Base-by-base conservation (phyloP, 1,139 yeast species). In the Dujonia santamariae region DNA sequence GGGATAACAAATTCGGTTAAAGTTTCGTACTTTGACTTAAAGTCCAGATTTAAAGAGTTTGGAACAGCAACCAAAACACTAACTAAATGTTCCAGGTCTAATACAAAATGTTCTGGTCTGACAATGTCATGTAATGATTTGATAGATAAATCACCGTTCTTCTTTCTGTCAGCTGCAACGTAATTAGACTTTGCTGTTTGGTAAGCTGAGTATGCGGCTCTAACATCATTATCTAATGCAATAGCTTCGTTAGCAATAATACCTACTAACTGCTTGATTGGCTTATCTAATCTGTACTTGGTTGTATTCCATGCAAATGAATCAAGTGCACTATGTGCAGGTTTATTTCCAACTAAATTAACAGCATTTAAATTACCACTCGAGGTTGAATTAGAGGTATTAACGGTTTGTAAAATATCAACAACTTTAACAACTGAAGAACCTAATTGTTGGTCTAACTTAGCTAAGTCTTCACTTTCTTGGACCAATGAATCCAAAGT, bases 31-130 rank as follows among this genome's bases (percentile, higher is more conserved):
- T 70, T 53, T 41, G 67, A 63, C 41, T 79, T 62, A 51, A 87
- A 92, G 30, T 78, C 85, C 36, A 69, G 61, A 40, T 72, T 68
- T 43, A 72, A 61, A 40, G 63, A 61, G 50, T 79, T 79, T 39
- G 98, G 97, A 17, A 92, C 95, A 0, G 95, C 98, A 36, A 92
- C 68, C 40, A 92, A 69, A 14, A 86, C 68, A 0, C 96, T 87
- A 33, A 82, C 80, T 54, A 92, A 72, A 57, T 90, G 85, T 44
- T 92, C 98, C 3, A 95, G 83, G 48, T 80, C 79, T 42, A 84
- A 67, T 9, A 94, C 90, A 57, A 92, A 86, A 51, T 94, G 87
- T 40, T 81, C 81, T 4, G 90, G 84, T 38, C 76, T 78, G 29
- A 94, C 97, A 39, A 92, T 76, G 50, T 87, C 95, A 54, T 90